phyloP scores from a whole-genome alignment of 2,329 filamentous ascomycete genomes.

The Botrytis tulipae region DNA sequence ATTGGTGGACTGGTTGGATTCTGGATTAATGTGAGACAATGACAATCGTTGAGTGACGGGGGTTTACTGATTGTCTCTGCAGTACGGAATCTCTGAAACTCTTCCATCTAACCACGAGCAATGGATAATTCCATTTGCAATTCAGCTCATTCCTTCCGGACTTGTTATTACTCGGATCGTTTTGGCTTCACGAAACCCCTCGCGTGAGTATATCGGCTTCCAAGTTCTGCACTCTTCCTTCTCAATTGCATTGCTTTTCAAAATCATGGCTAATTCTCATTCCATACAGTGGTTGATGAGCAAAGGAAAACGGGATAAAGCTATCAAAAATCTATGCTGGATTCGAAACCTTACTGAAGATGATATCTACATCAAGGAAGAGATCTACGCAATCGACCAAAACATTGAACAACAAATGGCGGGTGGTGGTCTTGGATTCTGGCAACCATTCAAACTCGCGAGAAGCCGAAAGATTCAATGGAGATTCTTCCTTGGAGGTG shows the following conservation, averaged over 20 bases:
- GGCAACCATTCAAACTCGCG: constrained; percentile 58
- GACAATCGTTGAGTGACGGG: constrained; percentile 38
- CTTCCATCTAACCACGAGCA: constrained; percentile 44
- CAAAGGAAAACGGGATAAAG: constrained; percentile 58
- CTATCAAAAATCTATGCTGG: constrained; percentile 59
- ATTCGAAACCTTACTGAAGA: constrained; percentile 57
- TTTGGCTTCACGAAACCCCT: constrained; percentile 64
- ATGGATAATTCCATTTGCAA: constrained; percentile 60
- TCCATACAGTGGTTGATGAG: constrained; percentile 62
- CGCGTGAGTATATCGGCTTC: constrained; percentile 38
- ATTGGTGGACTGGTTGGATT: constrained; percentile 62
- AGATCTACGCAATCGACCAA: constrained; percentile 67
- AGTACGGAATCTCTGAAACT: constrained; percentile 50
- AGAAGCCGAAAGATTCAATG: constrained; percentile 1
- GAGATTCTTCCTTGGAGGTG: constrained; percentile 13
- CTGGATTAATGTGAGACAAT: constrained; percentile 55
- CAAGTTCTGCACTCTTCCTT: too few species aligned
- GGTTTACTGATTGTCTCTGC: constrained; percentile 40
- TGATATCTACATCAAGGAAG: constrained; percentile 69
- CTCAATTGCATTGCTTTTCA: neutral
- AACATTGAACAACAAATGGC: constrained; percentile 63
- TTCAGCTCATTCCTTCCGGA: constrained; percentile 66
- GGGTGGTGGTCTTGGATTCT: constrained; percentile 70
- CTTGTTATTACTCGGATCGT: constrained; percentile 59
- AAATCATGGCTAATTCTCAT: neutral